Evolutionary conservation across 441 rosid genomes (phyloP).

Genomic region (Populus hybrid): DNA sequence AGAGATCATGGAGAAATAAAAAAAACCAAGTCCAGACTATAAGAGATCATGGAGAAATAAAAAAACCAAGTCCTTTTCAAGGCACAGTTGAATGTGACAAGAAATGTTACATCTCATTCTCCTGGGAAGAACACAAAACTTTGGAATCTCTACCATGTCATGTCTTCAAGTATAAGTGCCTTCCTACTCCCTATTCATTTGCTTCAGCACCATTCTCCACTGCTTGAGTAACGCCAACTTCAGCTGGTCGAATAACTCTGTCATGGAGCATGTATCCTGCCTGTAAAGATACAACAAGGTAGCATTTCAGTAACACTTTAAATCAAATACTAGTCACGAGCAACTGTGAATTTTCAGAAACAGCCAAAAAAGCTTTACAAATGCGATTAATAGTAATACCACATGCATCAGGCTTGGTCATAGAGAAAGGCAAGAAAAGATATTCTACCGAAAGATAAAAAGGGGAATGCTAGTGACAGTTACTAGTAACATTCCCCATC

Average conservation of each 20-base stretch:
- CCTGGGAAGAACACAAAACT: constrained; percentile 9
- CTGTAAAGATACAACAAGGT: constrained; percentile 38
- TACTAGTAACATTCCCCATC: neutral
- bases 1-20: neutral
- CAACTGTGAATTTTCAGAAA: neutral
- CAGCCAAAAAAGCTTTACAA: neutral
- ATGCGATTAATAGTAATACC: too few relatives aligned
- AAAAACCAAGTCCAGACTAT: neutral
- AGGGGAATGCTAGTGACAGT: too few relatives aligned
- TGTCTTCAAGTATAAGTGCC: constrained; percentile 35
- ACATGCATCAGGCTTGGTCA: too few relatives aligned
- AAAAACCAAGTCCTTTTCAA: neutral
- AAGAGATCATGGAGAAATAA: too few relatives aligned
- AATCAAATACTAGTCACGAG: neutral
- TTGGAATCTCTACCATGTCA: neutral
- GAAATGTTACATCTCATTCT: constrained; percentile 7
- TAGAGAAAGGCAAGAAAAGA: too few relatives aligned
- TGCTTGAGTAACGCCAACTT: constrained; percentile 76
- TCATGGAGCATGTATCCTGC: constrained; percentile 72
- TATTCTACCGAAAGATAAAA: too few relatives aligned
- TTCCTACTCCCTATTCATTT: constrained; percentile 22
- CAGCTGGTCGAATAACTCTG: constrained; percentile 86
- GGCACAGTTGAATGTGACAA: neutral
- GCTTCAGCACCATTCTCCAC: constrained; percentile 38
- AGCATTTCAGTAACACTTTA: neutral